These are phyloP conservation scores for Calonectria pauciramosa DNA, from an alignment of 2,329 filamentous ascomycete species.

Conservation along the genomic window DNA sequence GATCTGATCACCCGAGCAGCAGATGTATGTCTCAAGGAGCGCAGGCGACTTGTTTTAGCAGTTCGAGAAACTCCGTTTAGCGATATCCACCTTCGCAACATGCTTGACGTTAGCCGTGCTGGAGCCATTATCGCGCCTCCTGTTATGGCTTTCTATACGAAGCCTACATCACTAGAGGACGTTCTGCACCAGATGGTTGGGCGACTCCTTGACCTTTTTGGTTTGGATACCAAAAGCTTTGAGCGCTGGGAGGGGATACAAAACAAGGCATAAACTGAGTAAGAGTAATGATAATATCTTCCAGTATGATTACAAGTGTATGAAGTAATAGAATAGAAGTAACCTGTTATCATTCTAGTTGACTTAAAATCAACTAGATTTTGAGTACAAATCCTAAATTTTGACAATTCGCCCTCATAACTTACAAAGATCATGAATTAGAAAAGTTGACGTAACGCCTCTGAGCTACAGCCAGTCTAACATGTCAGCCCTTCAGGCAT, in stretches of 20 bases:
- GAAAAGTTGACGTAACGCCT: no score
- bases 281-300: no score
- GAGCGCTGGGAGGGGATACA: slow-evolving; percentile 50
- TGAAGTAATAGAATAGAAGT: no score
- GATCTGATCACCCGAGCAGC: slow-evolving; percentile 62
- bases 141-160: slow-evolving; percentile 60
- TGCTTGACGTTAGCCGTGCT: slow-evolving; percentile 54
- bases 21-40: slow-evolving; percentile 62
- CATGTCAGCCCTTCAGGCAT: no score
- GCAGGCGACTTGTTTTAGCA: slow-evolving; percentile 55
- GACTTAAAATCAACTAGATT: no score
- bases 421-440: no score
- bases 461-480: no score
- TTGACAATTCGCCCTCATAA: no score
- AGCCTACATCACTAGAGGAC: slow-evolving; percentile 55
- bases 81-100: slow-evolving; percentile 61
- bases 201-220: slow-evolving; percentile 60
- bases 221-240: slow-evolving; percentile 56
- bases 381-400: no score
- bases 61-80: slow-evolving; percentile 61
- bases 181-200: slow-evolving; percentile 60
- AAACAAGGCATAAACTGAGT: background rate
- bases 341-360: no score
- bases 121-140: slow-evolving; percentile 62
- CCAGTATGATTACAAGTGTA: no score